Evolutionary conservation across 2,329 filamentous ascomycete species (phyloP).

Genomic region (Sodiomyces alkalinus): DNA sequence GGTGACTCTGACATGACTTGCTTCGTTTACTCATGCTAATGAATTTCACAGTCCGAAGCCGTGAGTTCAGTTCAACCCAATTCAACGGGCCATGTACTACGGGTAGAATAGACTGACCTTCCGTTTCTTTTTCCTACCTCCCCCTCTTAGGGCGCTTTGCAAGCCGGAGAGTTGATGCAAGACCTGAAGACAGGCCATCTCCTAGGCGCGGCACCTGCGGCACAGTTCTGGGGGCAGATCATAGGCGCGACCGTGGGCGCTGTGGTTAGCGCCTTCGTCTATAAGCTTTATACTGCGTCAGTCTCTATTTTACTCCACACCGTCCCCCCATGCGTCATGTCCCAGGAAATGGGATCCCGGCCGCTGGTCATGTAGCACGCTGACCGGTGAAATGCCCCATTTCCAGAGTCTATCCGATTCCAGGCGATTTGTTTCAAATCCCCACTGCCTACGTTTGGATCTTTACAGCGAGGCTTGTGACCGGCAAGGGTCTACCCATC

Average conservation of each 20-base stretch:
- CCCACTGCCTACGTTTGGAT: conserved; percentile 96
- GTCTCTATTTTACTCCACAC: too few relatives aligned
- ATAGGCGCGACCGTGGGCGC: conserved; percentile 81
- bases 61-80: background rate
- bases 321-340: too few relatives aligned
- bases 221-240: conserved; percentile 93
- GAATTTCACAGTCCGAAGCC: conserved; percentile 1
- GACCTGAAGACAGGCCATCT: conserved; percentile 94
- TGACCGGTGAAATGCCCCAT: too few relatives aligned
- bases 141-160: conserved; percentile 61
- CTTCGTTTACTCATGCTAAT: background rate
- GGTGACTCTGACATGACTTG: too few relatives aligned
- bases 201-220: conserved; percentile 78
- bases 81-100: background rate
- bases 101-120: conserved; percentile 3
- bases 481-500: conserved; percentile 70
- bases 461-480: conserved; percentile 86
- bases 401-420: conserved; percentile 68
- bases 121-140: background rate
- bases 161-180: conserved; percentile 93
- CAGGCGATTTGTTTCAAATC: conserved; percentile 80
- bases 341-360: too few relatives aligned
- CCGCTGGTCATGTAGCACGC: background rate
- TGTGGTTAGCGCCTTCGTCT: conserved; percentile 72
- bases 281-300: conserved; percentile 65